phyloP scores from a whole-genome alignment of 768 basidiomycete genomes.

The Amanita jacksonii region DNA sequence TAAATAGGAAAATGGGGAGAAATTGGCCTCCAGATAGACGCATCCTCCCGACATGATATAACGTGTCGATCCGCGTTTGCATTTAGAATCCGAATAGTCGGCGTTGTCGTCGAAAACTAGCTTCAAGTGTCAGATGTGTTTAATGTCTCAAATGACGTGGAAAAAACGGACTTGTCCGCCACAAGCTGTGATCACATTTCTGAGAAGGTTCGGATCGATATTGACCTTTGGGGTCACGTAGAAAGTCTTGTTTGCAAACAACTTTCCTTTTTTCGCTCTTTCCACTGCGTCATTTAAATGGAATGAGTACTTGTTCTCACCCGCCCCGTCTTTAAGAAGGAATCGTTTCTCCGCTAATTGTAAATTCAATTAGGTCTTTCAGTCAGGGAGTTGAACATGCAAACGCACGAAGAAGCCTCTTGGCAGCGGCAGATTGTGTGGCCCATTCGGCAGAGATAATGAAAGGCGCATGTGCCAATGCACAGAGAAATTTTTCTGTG shows the following conservation, averaged over 20 bases:
- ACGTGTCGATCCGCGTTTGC: conserved; percentile 45
- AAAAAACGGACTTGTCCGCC: conserved; percentile 55
- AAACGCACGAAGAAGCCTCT: conserved; percentile 53
- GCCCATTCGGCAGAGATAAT: conserved; percentile 68
- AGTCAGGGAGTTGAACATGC: not conserved
- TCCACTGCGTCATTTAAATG: conserved; percentile 49
- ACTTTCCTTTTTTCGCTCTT: conserved; percentile 43
- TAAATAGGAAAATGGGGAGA: conserved; percentile 46
- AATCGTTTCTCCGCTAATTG: conserved; percentile 54
- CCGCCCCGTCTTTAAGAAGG: conserved; percentile 45
- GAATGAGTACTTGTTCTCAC: conserved; percentile 61
- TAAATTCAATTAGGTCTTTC: conserved; percentile 1
- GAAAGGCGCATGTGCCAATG: conserved; percentile 51
- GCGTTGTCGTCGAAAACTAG: conserved; percentile 37
- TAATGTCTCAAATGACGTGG: not conserved
- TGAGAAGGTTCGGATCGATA: conserved; percentile 50
- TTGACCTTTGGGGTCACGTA: conserved; percentile 64
- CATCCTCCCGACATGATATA: conserved; percentile 58
- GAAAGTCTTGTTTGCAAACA: conserved; percentile 61
- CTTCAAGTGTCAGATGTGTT: not conserved
- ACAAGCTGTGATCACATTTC: conserved; percentile 56
- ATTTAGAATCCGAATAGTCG: conserved; percentile 46
- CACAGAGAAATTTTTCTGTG: conserved; percentile 84
- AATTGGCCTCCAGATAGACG: conserved; percentile 57
- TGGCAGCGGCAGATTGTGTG: conserved; percentile 41